These are phyloP conservation scores for Przewalskia tangutica DNA, from an alignment of 257 asterid species.

Conservation along the genomic window DNA sequence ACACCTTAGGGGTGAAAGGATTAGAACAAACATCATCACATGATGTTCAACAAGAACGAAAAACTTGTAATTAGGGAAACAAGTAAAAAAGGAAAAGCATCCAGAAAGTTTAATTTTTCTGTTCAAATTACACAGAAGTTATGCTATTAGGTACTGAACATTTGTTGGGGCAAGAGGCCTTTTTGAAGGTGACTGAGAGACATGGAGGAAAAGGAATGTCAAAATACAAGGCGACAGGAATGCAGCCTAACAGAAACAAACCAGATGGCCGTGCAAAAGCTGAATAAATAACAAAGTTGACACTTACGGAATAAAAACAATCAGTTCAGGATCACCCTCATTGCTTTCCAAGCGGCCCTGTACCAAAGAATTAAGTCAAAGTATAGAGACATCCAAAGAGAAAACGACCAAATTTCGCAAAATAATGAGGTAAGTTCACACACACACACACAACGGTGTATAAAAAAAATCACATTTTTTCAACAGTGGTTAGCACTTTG, in stretches of 20 bases:
- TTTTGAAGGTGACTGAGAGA: not conserved
- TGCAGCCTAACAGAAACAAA: not conserved
- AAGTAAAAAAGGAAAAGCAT: not conserved
- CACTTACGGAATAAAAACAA: slow-evolving; percentile 92
- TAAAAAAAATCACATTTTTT: not conserved
- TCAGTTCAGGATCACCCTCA: slow-evolving; percentile 90
- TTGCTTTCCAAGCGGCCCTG: slow-evolving; percentile 98
- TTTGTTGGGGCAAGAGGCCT: not conserved
- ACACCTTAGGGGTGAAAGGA: not conserved
- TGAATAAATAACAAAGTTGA: not conserved
- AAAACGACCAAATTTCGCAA: not conserved
- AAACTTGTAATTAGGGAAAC: not conserved
- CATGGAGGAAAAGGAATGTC: not conserved
- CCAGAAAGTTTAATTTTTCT: not conserved
- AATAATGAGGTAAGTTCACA: not conserved
- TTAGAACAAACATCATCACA: not conserved
- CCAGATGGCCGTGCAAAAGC: not conserved
- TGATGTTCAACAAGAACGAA: not conserved
- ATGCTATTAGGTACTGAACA: not conserved
- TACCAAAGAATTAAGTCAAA: not conserved
- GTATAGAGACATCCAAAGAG: slow-evolving; percentile 3
- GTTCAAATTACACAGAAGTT: not conserved
- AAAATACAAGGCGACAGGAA: not conserved
- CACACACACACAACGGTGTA: not conserved
- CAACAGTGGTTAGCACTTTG: not conserved